phyloP scores from a whole-genome alignment of 2,329 filamentous ascomycete species.

The Aspergillus pseudotamarii region DNA sequence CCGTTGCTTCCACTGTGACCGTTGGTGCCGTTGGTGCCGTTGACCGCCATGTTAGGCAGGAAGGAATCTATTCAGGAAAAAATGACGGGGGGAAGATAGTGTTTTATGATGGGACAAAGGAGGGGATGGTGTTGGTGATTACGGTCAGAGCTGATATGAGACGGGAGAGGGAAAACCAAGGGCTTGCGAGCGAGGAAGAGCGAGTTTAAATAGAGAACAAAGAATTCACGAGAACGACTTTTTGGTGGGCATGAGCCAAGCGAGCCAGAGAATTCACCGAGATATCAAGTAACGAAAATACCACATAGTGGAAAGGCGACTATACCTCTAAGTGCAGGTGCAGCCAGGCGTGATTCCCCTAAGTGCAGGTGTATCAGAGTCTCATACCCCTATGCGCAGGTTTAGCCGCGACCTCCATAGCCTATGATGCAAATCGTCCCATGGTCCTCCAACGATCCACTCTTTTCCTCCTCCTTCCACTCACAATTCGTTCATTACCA shows the following conservation, averaged over 20 bases:
- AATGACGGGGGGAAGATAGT: neutral
- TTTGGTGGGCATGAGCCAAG: slow-evolving; percentile 5
- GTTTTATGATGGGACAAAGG: neutral
- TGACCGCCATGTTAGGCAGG: slow-evolving; percentile 26
- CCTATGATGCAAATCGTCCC: slow-evolving; percentile 4
- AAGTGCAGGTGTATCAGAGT: slow-evolving; percentile 4
- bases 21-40: slow-evolving; percentile 9
- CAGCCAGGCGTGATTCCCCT: neutral
- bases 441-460: neutral
- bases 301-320: slow-evolving; percentile 22
- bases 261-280: neutral
- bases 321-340: slow-evolving; percentile 42
- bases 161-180: neutral
- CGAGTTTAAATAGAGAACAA: slow-evolving; percentile 17
- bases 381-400: slow-evolving; percentile 1
- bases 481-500: neutral
- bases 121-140: neutral
- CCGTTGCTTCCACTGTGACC: slow-evolving; percentile 35
- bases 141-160: neutral
- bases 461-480: neutral
- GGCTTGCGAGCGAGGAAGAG: slow-evolving; percentile 8
- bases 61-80: slow-evolving; percentile 15
- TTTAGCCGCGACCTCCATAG: slow-evolving; percentile 1
- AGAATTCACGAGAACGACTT: slow-evolving; percentile 7
- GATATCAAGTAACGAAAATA: slow-evolving; percentile 21